Evolutionary conservation across 805 yeast species (phyloP).

Genomic region (Suhomyces tanzawaensis): DNA sequence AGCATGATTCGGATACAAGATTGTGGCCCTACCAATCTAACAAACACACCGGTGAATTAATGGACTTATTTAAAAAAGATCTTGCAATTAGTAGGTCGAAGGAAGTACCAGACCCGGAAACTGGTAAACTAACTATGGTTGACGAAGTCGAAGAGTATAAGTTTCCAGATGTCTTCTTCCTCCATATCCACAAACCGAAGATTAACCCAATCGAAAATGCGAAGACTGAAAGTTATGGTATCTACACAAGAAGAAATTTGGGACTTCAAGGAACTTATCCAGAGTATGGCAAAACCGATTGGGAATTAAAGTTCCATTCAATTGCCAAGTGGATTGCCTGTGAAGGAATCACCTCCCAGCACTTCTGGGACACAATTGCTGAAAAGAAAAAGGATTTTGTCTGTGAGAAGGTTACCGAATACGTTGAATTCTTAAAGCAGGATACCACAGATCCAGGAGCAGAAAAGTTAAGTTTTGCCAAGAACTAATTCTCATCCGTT

Average conservation of each 20-base stretch:
- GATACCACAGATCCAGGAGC: conserved; percentile 16
- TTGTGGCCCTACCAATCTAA: conserved; percentile 17
- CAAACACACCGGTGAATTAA: conserved; percentile 10
- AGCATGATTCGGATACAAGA: conserved; percentile 16
- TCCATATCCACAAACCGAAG: conserved; percentile 23
- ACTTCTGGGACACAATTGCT: conserved; percentile 19
- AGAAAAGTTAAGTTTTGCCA: conserved; percentile 7
- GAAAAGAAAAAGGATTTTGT: conserved; percentile 14
- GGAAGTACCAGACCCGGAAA: conserved; percentile 1
- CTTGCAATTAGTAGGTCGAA: conserved; percentile 1
- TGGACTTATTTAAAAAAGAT: conserved; percentile 11
- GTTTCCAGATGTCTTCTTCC: conserved; percentile 18
- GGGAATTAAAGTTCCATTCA: conserved; percentile 24
- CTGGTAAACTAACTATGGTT: conserved; percentile 1
- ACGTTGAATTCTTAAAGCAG: conserved; percentile 22
- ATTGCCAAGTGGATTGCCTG: conserved; percentile 26
- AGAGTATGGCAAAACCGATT: conserved; percentile 19
- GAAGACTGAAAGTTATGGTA: conserved; percentile 9
- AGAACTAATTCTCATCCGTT: too few species aligned
- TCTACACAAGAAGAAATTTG: conserved; percentile 18
- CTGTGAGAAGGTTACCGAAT: conserved; percentile 19
- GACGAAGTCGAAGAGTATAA: conserved; percentile 6
- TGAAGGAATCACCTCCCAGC: conserved; percentile 17
- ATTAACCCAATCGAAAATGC: conserved; percentile 15
- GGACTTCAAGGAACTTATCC: conserved; percentile 17